These are phyloP conservation scores for Populus simonii DNA, from an alignment of 345 rosid species.

Conservation along the genomic window DNA sequence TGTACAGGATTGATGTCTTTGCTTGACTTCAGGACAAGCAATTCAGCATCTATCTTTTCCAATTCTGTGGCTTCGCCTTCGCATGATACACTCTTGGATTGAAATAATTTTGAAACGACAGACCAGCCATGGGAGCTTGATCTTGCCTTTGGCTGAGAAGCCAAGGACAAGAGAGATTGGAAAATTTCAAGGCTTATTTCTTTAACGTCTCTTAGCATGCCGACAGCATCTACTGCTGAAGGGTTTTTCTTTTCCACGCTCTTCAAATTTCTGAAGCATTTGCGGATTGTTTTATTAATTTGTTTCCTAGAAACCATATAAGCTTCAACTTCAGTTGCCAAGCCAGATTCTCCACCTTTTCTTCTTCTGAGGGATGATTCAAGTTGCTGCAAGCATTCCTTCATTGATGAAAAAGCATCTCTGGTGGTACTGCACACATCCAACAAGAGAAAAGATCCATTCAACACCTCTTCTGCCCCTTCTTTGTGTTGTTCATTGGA, in stretches of 20 bases:
- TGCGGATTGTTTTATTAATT: background rate
- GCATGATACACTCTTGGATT: background rate
- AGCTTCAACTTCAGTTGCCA: background rate
- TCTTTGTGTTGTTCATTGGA: background rate
- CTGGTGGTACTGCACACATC: slow-evolving; percentile 5
- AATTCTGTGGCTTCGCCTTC: background rate
- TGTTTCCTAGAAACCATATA: slow-evolving; percentile 2
- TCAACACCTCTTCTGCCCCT: slow-evolving; percentile 2
- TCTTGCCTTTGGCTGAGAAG: background rate
- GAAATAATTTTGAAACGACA: background rate
- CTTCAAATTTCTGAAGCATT: background rate
- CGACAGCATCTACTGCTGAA: background rate
- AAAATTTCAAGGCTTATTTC: background rate
- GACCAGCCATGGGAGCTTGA: background rate
- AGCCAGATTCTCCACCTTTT: slow-evolving; percentile 3
- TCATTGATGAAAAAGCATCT: slow-evolving; percentile 9
- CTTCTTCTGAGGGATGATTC: slow-evolving; percentile 9
- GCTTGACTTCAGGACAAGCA: slow-evolving; percentile 2
- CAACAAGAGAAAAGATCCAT: slow-evolving; percentile 1
- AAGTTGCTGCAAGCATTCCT: slow-evolving; percentile 1
- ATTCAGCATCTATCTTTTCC: background rate
- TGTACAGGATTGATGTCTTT: background rate
- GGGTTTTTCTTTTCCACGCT: background rate
- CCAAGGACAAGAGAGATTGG: background rate
- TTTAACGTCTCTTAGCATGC: background rate